A percentile compares a stretch with the other conserved stretches of the same genome.
phyloP scores from a whole-genome alignment of 768 basidiomycete species.

The Lentinula detonsa region DNA sequence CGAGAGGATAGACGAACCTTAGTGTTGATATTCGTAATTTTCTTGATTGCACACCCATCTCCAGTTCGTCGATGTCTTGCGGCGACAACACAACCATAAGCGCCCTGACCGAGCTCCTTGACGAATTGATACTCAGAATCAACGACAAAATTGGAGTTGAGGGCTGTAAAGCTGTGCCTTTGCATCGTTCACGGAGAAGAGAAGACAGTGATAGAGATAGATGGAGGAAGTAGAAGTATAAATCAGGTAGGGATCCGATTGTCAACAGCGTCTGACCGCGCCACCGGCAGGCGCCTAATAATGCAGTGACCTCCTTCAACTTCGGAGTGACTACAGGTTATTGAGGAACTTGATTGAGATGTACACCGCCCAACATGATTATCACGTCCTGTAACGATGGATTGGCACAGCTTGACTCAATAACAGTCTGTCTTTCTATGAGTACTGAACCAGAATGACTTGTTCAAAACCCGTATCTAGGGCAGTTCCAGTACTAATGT shows the following conservation, averaged over 20 bases:
- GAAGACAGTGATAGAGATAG: background rate
- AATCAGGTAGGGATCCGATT: background rate
- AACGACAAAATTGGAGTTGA: constrained; percentile 84
- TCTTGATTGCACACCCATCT: constrained; percentile 93
- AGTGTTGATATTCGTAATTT: constrained; percentile 91
- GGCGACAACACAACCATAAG: constrained; percentile 88
- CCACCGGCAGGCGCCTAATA: background rate
- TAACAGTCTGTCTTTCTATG: no score
- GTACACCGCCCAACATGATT: no score
- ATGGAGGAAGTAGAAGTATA: background rate
- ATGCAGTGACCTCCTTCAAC: background rate
- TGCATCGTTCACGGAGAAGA: background rate
- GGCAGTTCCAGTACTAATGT: no score
- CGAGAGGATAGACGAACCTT: constrained; percentile 42
- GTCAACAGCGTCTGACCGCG: background rate
- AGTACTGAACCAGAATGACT: no score
- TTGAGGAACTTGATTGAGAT: no score
- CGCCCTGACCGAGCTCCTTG: constrained; percentile 96
- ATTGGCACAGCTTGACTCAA: no score
- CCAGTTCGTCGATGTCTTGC: constrained; percentile 80
- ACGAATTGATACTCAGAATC: constrained; percentile 89
- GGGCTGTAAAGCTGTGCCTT: constrained; percentile 29
- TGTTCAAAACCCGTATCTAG: no score
- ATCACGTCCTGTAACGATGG: no score
- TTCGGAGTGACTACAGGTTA: no score